Conservation (phyloP, 108 stramenopile genomes). For the Mediolabrus comicus region DNA sequence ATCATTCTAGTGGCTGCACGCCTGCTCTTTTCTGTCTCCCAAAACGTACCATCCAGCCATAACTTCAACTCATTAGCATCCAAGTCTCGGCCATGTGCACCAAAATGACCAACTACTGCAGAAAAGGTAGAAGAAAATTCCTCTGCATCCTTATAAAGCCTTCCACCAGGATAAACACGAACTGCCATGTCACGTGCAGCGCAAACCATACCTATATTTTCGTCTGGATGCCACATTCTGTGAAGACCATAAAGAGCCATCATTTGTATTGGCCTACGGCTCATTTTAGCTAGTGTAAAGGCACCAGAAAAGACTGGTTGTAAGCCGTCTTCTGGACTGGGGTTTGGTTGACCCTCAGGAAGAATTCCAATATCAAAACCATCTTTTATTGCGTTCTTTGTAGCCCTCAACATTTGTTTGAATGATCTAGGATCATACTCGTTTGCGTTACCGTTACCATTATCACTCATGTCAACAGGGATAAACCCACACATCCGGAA, state of each 20-base stretch:
- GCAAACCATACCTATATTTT: conserved; percentile 67
- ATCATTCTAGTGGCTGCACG: conserved; percentile 19
- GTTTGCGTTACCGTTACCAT: conserved; percentile 76
- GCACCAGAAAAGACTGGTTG: conserved; percentile 81
- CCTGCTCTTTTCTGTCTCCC: conserved; percentile 37
- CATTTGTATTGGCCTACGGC: conserved; percentile 75
- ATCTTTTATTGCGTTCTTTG: conserved; percentile 76
- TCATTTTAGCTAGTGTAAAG: conserved; percentile 77
- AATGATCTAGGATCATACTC: conserved; percentile 80
- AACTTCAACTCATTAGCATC: conserved; percentile 39
- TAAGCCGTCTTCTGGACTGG: conserved; percentile 71
- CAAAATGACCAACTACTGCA: conserved; percentile 79
- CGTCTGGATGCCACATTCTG: conserved; percentile 78
- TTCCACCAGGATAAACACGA: conserved; percentile 62
- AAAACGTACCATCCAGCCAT: conserved; percentile 46
- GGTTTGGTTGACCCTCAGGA: conserved; percentile 89
- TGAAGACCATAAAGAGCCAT: conserved; percentile 78
- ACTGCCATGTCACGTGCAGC: conserved; percentile 58
- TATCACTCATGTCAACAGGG: conserved; percentile 83
- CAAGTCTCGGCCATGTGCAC: conserved; percentile 64
- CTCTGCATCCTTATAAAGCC: conserved; percentile 49
- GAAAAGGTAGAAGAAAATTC: conserved; percentile 75
- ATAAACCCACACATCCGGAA: conserved; percentile 87
- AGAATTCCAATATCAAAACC: conserved; percentile 88
- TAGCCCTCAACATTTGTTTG: conserved; percentile 61